Evolutionary conservation across 306 rosid genomes (phyloP), one percentile per base, ranked within the genome.

Genomic region (Castanea crenata): DNA sequence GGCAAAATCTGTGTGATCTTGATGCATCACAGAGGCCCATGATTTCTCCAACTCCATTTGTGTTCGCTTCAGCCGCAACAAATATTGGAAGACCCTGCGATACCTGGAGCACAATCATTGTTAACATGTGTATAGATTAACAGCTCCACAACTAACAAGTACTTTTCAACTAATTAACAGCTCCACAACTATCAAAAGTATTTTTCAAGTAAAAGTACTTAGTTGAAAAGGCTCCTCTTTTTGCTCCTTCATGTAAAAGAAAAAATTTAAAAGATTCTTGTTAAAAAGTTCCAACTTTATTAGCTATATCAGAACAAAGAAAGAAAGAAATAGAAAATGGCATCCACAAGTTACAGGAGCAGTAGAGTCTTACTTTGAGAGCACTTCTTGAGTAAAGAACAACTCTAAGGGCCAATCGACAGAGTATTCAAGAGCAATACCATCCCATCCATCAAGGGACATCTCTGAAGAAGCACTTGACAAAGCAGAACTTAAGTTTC

Each of bases 21-120:
- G 98, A 80, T 93, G 96, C 98, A 89, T 95, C 74, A 85, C 97
- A 74, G 94, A 89, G 49, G 98, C 99, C 99, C 97, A 95, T 20
- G 93, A 87, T 74, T 95, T 95, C 89, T 95, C 99, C 89, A 93
- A 87, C 79, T 91, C 99, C 98, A 95, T 93, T 86, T 95, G 99
- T 74, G 99, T 93, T 79, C 94, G 86, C 81, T 93, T 95, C 55
- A 95, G 92, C 83, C 92, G 90, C 75, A 93, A 84, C 82, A 95
- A 86, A 90, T 95, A 93, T 57, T 95, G 98, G 80, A 95, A 93
- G 84, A 95, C 91, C 88, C 86, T 88, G 68, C 91, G 82, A 78
- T 95, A 95, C 88, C 98, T 95, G 87, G 83, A 69, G 70, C 73
- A 79, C 44, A 74, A 58, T 80, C 13, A 18, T 69, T 64, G 56